Conservation (phyloP, 2,329 filamentous ascomycete genomes). For the Lomentospora prolificans region DNA sequence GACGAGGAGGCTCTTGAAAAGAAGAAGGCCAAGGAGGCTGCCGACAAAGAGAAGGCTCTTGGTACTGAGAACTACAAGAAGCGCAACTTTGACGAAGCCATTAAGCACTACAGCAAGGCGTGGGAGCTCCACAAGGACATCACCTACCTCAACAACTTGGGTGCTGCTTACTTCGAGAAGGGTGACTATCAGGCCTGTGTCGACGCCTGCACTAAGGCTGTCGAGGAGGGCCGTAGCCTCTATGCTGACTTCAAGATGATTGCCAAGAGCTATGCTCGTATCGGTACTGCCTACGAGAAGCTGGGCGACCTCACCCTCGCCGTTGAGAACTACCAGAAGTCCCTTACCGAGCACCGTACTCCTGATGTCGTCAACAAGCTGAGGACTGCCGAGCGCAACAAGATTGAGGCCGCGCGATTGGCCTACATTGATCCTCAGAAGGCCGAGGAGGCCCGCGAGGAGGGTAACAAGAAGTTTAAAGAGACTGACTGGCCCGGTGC, state of each 20-base stretch:
- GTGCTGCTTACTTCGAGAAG: slow-evolving; percentile 92
- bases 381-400: slow-evolving; percentile 77
- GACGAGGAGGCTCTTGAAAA: slow-evolving; percentile 79
- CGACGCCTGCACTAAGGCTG: slow-evolving; percentile 75
- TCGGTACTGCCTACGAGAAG: slow-evolving; percentile 91
- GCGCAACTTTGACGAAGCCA: slow-evolving; percentile 88
- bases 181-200: slow-evolving; percentile 85
- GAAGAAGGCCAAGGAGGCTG: slow-evolving; percentile 83
- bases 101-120: slow-evolving; percentile 86
- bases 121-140: slow-evolving; percentile 96
- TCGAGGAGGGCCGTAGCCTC: slow-evolving; percentile 80
- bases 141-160: slow-evolving; percentile 93
- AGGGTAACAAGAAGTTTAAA: slow-evolving; percentile 96
- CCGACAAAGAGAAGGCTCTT: slow-evolving; percentile 87
- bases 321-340: slow-evolving; percentile 84
- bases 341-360: slow-evolving; percentile 91
- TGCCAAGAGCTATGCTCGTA: slow-evolving; percentile 94
- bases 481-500: slow-evolving; percentile 90
- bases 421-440: slow-evolving; percentile 85
- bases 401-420: slow-evolving; percentile 63
- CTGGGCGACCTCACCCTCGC: slow-evolving; percentile 69
- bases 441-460: slow-evolving; percentile 89
- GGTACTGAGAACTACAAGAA: slow-evolving; percentile 98
- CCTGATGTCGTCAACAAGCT: slow-evolving; percentile 91
- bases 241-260: slow-evolving; percentile 97